Evolutionary conservation across 805 yeast genomes (phyloP), one percentile per base, ranked within the genome.

Genomic region (Candida nonsorbophila): DNA sequence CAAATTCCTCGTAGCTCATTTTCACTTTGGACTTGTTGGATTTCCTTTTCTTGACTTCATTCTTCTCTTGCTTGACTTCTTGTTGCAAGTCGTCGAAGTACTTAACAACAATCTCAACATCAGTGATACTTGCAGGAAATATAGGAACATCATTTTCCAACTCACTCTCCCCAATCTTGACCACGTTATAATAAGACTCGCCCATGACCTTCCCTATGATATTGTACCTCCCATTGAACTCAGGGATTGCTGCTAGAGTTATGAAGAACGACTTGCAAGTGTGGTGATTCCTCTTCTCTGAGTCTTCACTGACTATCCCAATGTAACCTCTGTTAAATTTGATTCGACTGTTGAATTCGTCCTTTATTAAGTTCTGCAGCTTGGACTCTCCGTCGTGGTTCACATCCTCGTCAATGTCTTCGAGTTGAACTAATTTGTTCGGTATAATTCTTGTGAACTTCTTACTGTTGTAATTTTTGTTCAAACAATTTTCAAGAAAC

Each of bases 191-290:
- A 4, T 75, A 62, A 0, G 79, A 58, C 19, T 72, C 72, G 3
- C 75, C 84, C 2, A 67, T 67, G 9, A 79, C 57, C 34, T 72
- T 69, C 3, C 88, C 90, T 40, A 80, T 62, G 14, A 76, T 42
- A 9, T 76, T 63, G 37, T 36, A 34, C 8, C 29, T 58, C 16
- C 62, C 53, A 38, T 65, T 59, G 30, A 67, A 53, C 22, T 65
- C 67, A 7, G 72, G 69, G 8, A 68, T 39, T 9, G 69, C 69
- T 6, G 52, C 59, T 28, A 69, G 45, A 1, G 83, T 73, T 12
- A 76, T 63, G 43, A 76, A 63, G 6, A 58, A 50, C 13, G 51
- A 48, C 25, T 49, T 53, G 10, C 47, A 49, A n/a, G 46, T 37
- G 13, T 44, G 34, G 6, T 46, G 34, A 16, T 41, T 30, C 7